Evolutionary conservation across 2,329 filamentous ascomycete genomes (phyloP).

Genomic region (Diaporthe citrichinensis): DNA sequence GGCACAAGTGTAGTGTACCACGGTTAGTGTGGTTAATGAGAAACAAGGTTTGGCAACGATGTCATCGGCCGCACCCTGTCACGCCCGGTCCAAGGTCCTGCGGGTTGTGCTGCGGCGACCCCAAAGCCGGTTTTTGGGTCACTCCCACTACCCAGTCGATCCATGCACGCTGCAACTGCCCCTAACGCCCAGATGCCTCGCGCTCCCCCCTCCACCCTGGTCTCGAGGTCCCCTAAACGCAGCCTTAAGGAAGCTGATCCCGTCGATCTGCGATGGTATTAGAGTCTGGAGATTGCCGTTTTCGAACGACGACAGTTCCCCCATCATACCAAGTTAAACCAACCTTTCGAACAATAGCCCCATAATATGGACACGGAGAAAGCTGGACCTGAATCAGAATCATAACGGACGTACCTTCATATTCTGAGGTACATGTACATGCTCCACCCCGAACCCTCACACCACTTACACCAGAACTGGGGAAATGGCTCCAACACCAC

Average conservation of each 20-base stretch:
- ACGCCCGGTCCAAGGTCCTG: not conserved
- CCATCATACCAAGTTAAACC: not conserved
- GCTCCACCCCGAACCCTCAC: slow-evolving; percentile 19
- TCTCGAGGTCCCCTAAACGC: slow-evolving; percentile 2
- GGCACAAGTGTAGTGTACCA: not conserved
- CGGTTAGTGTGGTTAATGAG: not conserved
- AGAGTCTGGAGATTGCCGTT: slow-evolving; percentile 26
- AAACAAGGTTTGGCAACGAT: slow-evolving; percentile 34
- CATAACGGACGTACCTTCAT: not conserved
- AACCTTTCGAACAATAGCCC: not conserved
- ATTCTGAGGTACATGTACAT: not conserved
- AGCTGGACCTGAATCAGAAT: not conserved
- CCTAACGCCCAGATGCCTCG: not conserved
- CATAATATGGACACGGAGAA: not conserved
- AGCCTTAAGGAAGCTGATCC: slow-evolving; percentile 34
- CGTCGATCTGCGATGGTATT: slow-evolving; percentile 23
- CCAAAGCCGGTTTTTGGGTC: slow-evolving; percentile 36
- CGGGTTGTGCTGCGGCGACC: slow-evolving; percentile 24
- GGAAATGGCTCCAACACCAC: slow-evolving; percentile 34
- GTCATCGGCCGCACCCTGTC: slow-evolving; percentile 27
- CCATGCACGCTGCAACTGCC: slow-evolving; percentile 8
- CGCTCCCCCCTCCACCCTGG: not conserved
- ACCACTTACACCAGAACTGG: slow-evolving; percentile 4
- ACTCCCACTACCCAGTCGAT: not conserved
- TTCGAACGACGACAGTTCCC: not conserved